A percentile compares a stretch with the other conserved stretches of the same genome.
phyloP scores from a whole-genome alignment of 2,329 filamentous ascomycete genomes.

The Botryosphaeria dothidea region DNA sequence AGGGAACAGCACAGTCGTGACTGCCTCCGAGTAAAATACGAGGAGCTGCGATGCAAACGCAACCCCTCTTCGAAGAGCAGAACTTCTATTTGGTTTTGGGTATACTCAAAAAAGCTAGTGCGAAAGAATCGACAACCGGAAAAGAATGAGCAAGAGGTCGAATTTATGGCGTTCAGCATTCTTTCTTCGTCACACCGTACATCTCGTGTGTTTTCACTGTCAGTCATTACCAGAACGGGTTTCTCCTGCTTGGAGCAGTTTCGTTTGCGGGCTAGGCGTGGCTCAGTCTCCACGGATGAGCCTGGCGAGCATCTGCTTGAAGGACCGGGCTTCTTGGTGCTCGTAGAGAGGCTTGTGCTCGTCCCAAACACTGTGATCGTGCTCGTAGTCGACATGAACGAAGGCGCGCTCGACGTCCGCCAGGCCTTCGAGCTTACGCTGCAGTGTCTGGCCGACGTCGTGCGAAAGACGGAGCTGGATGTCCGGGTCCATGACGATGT shows the following conservation, averaged over 20 bases:
- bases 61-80: slow-evolving; percentile 1
- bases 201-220: too few relatives aligned
- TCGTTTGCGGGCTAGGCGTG: too few relatives aligned
- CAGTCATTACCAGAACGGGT: not conserved
- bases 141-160: not conserved
- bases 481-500: slow-evolving; percentile 60
- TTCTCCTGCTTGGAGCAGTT: too few relatives aligned
- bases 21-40: not conserved
- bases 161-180: not conserved
- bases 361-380: slow-evolving; percentile 40
- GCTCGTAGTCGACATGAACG: slow-evolving; percentile 52
- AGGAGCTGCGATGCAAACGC: not conserved
- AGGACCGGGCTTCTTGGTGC: slow-evolving; percentile 32
- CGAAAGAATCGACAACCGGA: not conserved
- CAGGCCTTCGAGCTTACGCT: slow-evolving; percentile 59
- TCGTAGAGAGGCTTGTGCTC: slow-evolving; percentile 43
- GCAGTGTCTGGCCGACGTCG: slow-evolving; percentile 60
- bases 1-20: not conserved
- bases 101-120: not conserved
- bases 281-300: slow-evolving; percentile 1
- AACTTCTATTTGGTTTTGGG: not conserved
- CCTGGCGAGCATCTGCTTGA: slow-evolving; percentile 28
- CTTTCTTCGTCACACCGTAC: not conserved
- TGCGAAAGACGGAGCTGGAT: slow-evolving; percentile 59
- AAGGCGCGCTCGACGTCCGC: slow-evolving; percentile 47